These are phyloP conservation scores for Deinandra increscens DNA, from an alignment of 129 eudicot species.

Conservation along the genomic window DNA sequence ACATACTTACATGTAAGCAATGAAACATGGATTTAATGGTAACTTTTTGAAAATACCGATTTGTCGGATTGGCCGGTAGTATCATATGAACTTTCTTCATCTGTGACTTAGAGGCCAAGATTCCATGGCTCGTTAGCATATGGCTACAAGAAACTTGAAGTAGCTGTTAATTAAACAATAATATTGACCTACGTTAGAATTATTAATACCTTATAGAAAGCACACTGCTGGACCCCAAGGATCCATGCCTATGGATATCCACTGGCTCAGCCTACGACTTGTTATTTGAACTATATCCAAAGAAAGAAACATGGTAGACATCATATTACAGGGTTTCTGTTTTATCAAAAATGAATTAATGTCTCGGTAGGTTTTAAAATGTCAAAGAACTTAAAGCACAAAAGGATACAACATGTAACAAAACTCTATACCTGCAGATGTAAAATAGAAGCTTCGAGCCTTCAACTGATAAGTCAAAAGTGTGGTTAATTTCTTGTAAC, in stretches of 20 bases:
- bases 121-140: slow-evolving; percentile 77
- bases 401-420: too few species aligned
- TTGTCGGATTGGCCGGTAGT: slow-evolving; percentile 68
- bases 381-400: too few species aligned
- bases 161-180: neutral
- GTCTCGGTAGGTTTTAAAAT: too few species aligned
- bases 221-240: slow-evolving; percentile 95
- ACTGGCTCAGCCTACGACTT: slow-evolving; percentile 68
- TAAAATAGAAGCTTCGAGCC: too few species aligned
- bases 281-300: slow-evolving; percentile 57
- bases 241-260: slow-evolving; percentile 92
- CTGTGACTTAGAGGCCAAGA: slow-evolving; percentile 80
- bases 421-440: too few species aligned
- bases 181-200: neutral
- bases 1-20: neutral
- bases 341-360: too few species aligned
- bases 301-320: slow-evolving; percentile 12
- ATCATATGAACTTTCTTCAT: slow-evolving; percentile 49
- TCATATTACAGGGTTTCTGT: too few species aligned
- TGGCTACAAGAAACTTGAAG: slow-evolving; percentile 49
- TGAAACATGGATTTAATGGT: neutral
- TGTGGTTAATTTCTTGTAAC: too few species aligned
- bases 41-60: slow-evolving; percentile 27
- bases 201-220: slow-evolving; percentile 62
- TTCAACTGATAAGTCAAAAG: too few species aligned